Base-by-base conservation (phyloP, 345 rosid species). In the Sisymbrium altissimum region DNA sequence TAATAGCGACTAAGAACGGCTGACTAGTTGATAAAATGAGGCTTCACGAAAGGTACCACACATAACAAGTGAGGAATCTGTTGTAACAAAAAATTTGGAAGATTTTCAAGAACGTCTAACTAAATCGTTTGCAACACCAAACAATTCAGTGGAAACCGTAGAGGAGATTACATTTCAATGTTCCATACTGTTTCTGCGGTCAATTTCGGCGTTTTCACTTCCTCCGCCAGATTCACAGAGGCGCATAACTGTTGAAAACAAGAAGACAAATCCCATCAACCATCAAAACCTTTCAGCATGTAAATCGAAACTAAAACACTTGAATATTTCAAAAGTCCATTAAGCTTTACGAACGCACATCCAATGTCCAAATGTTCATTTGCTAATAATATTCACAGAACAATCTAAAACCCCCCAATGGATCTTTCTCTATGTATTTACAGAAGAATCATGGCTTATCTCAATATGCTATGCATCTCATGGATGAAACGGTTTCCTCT, bases 131-230 rank as follows among this genome's bases (percentile, higher is more conserved):
- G 48, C 18, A 67, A 48, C 61, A 40, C 30, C 39, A 66, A 66
- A 74, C 45, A 57, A 74, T 58, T 4, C 29, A 41, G 35, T 15
- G 39, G 38, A 30, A 6, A 61, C 61, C 10, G 19, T 13, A 14
- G 32, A 8, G 36, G 23, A 55, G 67, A 43, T 77, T 73, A 89
- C 80, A 91, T 79, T 57, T 89, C 93, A 36, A 92, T 79, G 80
- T 85, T 82, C 97, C 96, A 92, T 8, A 87, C 85, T 5, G 79
- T 87, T 83, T 91, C 97, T 7, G 93, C 97, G 8, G 67, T 87
- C 66, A 87, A 23, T 63, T 86, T 92, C 5, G 97, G 96, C 60
- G 81, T 70, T 78, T 85, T 87, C 33, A 66, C 54, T 74, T 86
- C 90, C 49, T 92, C 96, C 3, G 81, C 89, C 58, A 92, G 80